These are phyloP conservation scores for Wickerhamiella brachini DNA, from an alignment of 805 yeast species.

Conservation along the genomic window DNA sequence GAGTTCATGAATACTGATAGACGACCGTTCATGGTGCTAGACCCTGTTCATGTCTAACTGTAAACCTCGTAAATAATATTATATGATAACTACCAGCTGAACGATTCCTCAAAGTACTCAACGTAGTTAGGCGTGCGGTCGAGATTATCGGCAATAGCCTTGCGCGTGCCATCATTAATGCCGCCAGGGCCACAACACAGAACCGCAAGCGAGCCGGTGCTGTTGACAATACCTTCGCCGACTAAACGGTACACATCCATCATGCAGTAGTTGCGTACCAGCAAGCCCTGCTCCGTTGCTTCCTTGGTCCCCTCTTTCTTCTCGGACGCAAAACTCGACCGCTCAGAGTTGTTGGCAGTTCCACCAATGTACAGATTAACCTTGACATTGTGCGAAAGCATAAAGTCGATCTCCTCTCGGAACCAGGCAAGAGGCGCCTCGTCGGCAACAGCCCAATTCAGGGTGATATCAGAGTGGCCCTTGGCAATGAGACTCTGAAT, in stretches of 20 bases:
- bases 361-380: conserved; percentile 6
- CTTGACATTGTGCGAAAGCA: conserved; percentile 13
- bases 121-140: conserved; percentile 33
- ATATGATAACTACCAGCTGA: conserved; percentile 37
- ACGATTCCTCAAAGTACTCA: conserved; percentile 60
- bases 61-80: no score
- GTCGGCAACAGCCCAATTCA: conserved; percentile 55
- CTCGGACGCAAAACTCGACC: neutral
- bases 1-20: no score
- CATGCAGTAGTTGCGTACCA: neutral
- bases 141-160: conserved; percentile 31
- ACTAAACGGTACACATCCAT: neutral
- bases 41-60: no score
- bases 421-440: conserved; percentile 38
- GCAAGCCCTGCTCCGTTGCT: neutral
- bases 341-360: neutral
- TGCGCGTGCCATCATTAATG: conserved; percentile 45
- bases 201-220: conserved; percentile 35
- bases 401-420: conserved; percentile 26
- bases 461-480: conserved; percentile 18
- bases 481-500: conserved; percentile 24
- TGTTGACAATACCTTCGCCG: neutral
- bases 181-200: conserved; percentile 51
- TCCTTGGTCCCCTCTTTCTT: neutral
- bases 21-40: no score